Percentiles rank a stretch among this genome's conserved stretches.
phyloP scores from a whole-genome alignment of 139 green algal genomes.

The Volvox africanus region DNA sequence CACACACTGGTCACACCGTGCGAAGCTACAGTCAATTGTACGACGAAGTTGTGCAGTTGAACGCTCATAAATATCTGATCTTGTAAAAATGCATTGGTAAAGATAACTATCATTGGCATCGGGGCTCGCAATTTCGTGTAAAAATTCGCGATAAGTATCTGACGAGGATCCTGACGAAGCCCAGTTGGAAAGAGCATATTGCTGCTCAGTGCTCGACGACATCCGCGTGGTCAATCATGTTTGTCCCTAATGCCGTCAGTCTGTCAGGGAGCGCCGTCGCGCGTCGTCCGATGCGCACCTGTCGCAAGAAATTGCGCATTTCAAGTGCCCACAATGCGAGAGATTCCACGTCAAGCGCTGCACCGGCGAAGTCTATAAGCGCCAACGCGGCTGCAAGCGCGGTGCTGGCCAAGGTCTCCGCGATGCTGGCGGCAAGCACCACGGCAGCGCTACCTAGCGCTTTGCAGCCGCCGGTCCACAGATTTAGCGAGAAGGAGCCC shows the following conservation, averaged over 20 bases:
- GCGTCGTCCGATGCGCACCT: not conserved
- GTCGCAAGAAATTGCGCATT: no score
- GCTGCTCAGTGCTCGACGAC: no score
- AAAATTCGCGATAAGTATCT: not conserved
- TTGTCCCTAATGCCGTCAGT: not conserved
- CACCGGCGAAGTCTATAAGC: not conserved
- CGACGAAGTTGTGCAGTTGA: not conserved
- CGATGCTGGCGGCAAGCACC: not conserved
- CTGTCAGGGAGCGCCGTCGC: not conserved
- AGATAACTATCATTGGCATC: not conserved
- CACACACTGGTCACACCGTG: no score
- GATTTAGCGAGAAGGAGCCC: not conserved
- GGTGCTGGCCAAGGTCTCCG: conserved; percentile 1
- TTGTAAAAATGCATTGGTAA: not conserved
- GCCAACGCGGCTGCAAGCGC: not conserved
- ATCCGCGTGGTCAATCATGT: no score
- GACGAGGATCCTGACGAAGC: not conserved
- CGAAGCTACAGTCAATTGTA: no score
- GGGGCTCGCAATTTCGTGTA: not conserved
- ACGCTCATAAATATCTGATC: not conserved
- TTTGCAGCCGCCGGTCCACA: not conserved
- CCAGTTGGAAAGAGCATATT: no score
- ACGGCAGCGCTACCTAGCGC: not conserved
- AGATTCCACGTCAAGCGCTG: not conserved
- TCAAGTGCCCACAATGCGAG: no score